Evolutionary conservation across 1,284 basidiomycete genomes (phyloP), one percentile per base, ranked within the genome.

Genomic region (Trichosporon asahii): DNA sequence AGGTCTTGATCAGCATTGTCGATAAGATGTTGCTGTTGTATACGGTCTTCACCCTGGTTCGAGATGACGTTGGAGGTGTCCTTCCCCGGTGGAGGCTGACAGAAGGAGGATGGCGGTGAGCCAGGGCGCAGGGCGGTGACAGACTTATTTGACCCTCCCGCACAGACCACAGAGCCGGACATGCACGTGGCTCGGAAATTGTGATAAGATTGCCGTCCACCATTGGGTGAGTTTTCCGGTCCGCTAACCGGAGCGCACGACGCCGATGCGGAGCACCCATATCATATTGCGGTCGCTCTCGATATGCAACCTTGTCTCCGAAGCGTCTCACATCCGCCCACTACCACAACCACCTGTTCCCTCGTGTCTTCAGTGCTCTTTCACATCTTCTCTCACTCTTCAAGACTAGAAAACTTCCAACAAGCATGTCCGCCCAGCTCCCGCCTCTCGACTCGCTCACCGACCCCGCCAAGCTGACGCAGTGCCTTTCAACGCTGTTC

Each of bases 1-100:
- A 89, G 75, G 91, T 91, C 73, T 88, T 88, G 86, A 95, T 89
- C 72, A 95, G 86, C 94, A 95, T 93, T 33, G 66, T 71, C 53
- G 71, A 33, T 35, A 4, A 66, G 35, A 4, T 40, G 44, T 21
- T 25, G 63, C 27, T 64, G 33, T 40, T 7, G n/a, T n/a, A 15
- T 29, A 29, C 2, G 11, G 12, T 7, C 31, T 15, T 2, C 18
- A 11, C n/a, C n/a, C n/a, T n/a, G n/a, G 57, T n/a, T 25, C 31
- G 49, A 3, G 12, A 53, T 53, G 49, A 53, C 49, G 49, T 53
- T 53, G 9, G 2, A 11, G 9, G n/a, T n/a, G n/a, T n/a, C n/a
- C n/a, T n/a, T n/a, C n/a, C n/a, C 49, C 29, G 27, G 57, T 31
- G 29, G 27, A 31, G 57, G 57, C 27, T 31, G 27, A 27, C 25